Percentiles rank a stretch among this genome's conserved stretches.
These are phyloP conservation scores for Neurospora pannonica DNA, from an alignment of 495 filamentous ascomycete species.

Conservation along the genomic window DNA sequence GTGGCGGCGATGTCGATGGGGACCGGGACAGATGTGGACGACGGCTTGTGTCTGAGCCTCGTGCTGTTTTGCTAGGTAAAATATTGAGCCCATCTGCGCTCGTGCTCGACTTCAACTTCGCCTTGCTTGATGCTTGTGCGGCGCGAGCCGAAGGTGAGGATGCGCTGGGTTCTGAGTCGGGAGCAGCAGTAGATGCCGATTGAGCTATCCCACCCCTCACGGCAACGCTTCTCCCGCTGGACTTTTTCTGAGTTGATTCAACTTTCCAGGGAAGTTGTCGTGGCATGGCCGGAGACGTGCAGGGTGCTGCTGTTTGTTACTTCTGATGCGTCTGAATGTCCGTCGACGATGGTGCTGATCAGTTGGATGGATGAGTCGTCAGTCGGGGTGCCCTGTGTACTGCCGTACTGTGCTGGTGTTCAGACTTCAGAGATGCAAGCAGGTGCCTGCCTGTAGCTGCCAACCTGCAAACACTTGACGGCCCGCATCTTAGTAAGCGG, in stretches of 20 bases:
- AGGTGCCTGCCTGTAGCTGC: not conserved
- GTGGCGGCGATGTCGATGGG: slow-evolving; percentile 24
- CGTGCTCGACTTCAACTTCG: not conserved
- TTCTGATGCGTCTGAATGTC: not conserved
- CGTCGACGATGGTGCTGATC: not conserved
- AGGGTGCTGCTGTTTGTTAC: not conserved
- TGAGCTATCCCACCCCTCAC: not conserved
- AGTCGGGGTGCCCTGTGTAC: not conserved
- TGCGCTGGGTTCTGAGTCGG: slow-evolving; percentile 7
- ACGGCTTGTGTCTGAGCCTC: not conserved
- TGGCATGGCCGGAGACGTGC: slow-evolving; percentile 10
- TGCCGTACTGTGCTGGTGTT: not conserved
- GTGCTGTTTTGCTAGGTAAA: slow-evolving; percentile 5
- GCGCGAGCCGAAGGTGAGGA: not conserved
- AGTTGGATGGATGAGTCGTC: not conserved
- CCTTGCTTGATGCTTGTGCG: not conserved
- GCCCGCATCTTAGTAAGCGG: not conserved
- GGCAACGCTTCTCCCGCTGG: slow-evolving; percentile 2
- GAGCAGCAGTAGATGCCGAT: not conserved
- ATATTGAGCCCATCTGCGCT: not conserved
- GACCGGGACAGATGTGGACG: slow-evolving; percentile 3
- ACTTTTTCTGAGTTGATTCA: not conserved
- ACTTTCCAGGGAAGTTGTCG: slow-evolving; percentile 24
- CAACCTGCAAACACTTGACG: not conserved
- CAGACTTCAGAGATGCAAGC: not conserved